A percentile compares a stretch with the other conserved stretches of the same genome.
Evolutionary conservation across 2,329 filamentous ascomycete species (phyloP).

Genomic region (Talaromyces sp.): DNA sequence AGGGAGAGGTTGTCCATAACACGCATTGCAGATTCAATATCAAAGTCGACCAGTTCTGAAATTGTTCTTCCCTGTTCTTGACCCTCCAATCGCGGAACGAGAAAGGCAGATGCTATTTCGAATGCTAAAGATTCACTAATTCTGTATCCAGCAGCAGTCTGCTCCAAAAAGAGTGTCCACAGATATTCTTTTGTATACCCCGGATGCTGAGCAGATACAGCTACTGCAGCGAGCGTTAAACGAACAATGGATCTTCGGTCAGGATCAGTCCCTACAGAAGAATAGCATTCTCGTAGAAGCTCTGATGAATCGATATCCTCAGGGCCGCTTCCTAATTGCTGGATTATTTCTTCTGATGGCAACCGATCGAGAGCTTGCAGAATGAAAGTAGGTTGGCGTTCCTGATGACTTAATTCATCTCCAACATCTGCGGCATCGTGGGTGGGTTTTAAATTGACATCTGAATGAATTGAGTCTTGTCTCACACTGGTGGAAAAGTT

Average conservation of each 20-base stretch:
- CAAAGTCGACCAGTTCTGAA: constrained; percentile 22
- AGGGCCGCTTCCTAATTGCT: constrained; percentile 36
- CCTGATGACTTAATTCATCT: not conserved
- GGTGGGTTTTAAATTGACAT: not conserved
- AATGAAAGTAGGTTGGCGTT: not conserved
- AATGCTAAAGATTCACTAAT: constrained; percentile 35
- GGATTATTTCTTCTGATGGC: constrained; percentile 23
- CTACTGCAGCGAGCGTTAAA: constrained; percentile 39
- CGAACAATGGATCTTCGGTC: constrained; percentile 28
- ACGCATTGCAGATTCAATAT: constrained; percentile 37
- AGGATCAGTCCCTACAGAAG: constrained; percentile 29
- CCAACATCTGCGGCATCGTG: not conserved
- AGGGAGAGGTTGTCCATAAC: constrained; percentile 43
- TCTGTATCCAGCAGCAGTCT: constrained; percentile 33
- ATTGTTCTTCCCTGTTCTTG: constrained; percentile 8
- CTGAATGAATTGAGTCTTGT: not conserved
- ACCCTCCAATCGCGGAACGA: constrained; percentile 26
- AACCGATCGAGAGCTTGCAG: not conserved
- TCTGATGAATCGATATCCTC: constrained; percentile 39
- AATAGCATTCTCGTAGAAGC: constrained; percentile 43
- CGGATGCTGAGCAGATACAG: constrained; percentile 37
- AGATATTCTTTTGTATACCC: constrained; percentile 36
- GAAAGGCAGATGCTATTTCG: constrained; percentile 36
- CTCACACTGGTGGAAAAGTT: constrained; percentile 25
- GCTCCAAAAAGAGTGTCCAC: constrained; percentile 32